These are phyloP conservation scores for Macrolepiota fuliginosa DNA, from an alignment of 768 basidiomycete species.

Conservation along the genomic window DNA sequence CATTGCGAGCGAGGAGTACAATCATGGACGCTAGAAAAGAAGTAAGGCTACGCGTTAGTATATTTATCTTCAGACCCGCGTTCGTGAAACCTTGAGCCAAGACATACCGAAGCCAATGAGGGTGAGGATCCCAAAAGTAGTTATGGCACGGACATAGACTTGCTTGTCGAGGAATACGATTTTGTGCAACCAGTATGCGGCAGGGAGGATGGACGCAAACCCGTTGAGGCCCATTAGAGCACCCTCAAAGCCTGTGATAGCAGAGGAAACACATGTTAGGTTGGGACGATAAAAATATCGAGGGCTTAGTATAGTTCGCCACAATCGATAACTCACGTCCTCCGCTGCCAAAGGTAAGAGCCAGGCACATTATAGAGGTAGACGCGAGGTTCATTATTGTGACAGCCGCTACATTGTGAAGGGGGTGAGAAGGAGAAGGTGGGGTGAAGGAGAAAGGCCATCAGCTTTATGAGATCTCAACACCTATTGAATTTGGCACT, in stretches of 20 bases:
- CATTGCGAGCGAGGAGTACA: background rate
- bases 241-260: constrained; percentile 3
- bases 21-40: background rate
- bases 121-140: constrained; percentile 2
- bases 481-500: background rate
- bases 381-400: constrained; percentile 9
- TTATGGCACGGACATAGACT: background rate
- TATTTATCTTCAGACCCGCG: background rate
- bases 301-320: background rate
- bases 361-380: constrained; percentile 3
- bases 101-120: constrained; percentile 7
- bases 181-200: constrained; percentile 10
- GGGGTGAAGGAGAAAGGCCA: too few relatives aligned
- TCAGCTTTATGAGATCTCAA: background rate
- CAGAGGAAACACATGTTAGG: background rate
- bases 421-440: background rate
- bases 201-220: constrained; percentile 8
- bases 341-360: constrained; percentile 5
- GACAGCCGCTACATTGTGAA: background rate
- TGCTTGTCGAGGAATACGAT: background rate
- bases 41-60: background rate
- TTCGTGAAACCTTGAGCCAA: background rate
- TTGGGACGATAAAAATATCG: background rate
- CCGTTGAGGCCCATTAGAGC: constrained; percentile 2
- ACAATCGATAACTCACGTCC: background rate